Percentiles rank a stretch among this genome's conserved stretches.
Conservation (phyloP, 192 early-diverging fungal species). For the Thoreauomyces humboldtii region DNA sequence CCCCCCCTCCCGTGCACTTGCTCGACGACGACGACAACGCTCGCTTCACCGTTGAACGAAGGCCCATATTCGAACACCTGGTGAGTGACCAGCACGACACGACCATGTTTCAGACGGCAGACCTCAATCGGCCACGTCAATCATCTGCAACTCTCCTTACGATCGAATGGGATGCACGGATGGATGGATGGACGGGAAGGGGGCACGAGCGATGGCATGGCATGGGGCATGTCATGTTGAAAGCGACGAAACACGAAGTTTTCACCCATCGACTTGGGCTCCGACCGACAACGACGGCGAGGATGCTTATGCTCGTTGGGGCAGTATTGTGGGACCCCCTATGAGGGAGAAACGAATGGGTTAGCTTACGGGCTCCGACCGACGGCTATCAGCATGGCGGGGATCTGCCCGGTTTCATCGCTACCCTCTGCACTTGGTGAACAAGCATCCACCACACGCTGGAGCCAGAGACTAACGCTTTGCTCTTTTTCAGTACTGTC, state of each 20-base stretch:
- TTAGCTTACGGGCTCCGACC: too few relatives aligned
- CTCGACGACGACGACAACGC: too few relatives aligned
- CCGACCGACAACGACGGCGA: background rate
- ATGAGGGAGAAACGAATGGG: too few relatives aligned
- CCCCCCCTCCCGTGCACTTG: too few relatives aligned
- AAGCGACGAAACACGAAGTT: background rate
- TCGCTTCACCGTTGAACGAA: too few relatives aligned
- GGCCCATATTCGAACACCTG: constrained; percentile 15
- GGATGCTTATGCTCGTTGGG: too few relatives aligned
- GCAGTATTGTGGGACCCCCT: too few relatives aligned
- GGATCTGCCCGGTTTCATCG: background rate
- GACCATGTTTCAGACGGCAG: background rate
- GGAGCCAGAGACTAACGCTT: background rate
- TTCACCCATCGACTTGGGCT: background rate
- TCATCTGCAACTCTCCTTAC: background rate
- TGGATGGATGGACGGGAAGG: constrained; percentile 31
- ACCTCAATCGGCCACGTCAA: background rate
- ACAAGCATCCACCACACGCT: background rate
- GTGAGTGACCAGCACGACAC: background rate
- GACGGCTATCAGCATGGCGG: too few relatives aligned
- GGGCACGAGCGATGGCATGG: background rate
- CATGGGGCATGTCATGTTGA: background rate
- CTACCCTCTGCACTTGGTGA: background rate
- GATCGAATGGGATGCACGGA: background rate
- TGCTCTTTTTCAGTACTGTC: constrained; percentile 22